Evolutionary conservation across 345 rosid genomes (phyloP).

Genomic region (Passiflora organensis): DNA sequence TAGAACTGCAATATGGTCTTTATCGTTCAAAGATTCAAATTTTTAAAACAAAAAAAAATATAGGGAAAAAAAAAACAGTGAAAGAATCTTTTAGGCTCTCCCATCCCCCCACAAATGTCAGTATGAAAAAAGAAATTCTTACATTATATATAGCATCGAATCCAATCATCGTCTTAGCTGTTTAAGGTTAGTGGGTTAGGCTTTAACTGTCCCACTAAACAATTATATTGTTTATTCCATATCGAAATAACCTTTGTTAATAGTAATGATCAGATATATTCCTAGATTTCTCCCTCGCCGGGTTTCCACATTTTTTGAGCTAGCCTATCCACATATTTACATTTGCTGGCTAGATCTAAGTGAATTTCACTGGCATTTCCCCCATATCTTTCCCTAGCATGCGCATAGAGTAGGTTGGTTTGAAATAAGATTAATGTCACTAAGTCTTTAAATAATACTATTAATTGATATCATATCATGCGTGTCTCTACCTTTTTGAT

Average conservation of each 20-base stretch:
- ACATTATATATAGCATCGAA: conserved; percentile 38
- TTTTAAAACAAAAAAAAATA: conserved; percentile 1
- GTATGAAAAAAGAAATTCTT: conserved; percentile 11
- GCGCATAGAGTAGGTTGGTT: background rate
- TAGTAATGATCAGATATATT: conserved; percentile 5
- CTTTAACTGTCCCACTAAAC: conserved; percentile 24
- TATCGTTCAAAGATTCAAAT: conserved; percentile 22
- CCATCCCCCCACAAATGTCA: conserved; percentile 15
- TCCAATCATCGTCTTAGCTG: conserved; percentile 21
- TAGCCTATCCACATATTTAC: too few relatives aligned
- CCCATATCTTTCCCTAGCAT: background rate
- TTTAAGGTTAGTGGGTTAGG: conserved; percentile 31
- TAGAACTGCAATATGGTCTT: background rate
- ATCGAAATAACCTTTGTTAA: background rate
- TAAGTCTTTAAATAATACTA: background rate
- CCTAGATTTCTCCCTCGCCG: background rate
- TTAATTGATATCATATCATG: background rate
- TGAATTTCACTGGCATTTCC: too few relatives aligned
- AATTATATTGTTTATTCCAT: background rate
- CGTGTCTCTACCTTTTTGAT: background rate
- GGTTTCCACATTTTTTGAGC: too few relatives aligned
- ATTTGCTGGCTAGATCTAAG: too few relatives aligned
- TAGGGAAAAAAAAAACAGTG: background rate
- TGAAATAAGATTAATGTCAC: background rate
- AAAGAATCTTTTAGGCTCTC: conserved; percentile 26